Evolutionary conservation across 345 rosid species (phyloP).

Genomic region (Tarenaya hassleriana): DNA sequence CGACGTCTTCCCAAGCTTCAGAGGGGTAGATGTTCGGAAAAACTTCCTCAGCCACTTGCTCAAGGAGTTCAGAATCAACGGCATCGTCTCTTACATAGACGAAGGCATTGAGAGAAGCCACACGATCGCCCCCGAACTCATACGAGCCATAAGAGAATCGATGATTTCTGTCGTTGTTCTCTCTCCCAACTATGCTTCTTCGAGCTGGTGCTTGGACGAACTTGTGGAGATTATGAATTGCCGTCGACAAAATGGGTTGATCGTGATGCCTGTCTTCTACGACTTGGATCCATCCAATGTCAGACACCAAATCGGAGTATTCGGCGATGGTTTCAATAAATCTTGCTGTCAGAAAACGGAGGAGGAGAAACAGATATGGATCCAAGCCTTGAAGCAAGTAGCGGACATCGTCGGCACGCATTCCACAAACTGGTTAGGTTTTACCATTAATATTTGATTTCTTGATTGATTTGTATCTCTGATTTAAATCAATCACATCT

Average conservation of each 20-base stretch:
- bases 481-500: too few species aligned
- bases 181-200: too few species aligned
- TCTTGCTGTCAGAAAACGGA: background rate
- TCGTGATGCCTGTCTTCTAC: background rate
- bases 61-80: too few species aligned
- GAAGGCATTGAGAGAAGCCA: slow-evolving; percentile 18
- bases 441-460: too few species aligned
- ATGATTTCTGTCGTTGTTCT: slow-evolving; percentile 9
- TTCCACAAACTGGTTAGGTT: background rate
- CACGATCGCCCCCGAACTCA: slow-evolving; percentile 16
- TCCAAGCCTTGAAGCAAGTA: background rate
- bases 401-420: background rate
- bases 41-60: too few species aligned
- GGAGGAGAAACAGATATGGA: background rate
- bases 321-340: background rate
- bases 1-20: too few species aligned
- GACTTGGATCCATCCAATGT: background rate
- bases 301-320: background rate
- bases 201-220: too few species aligned
- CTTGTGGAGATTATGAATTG: slow-evolving; percentile 16
- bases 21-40: too few species aligned
- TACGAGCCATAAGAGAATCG: slow-evolving; percentile 8
- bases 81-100: slow-evolving; percentile 11
- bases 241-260: background rate
- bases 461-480: too few species aligned